phyloP scores from a whole-genome alignment of 129 eudicot genomes.

The Arctium lappa region DNA sequence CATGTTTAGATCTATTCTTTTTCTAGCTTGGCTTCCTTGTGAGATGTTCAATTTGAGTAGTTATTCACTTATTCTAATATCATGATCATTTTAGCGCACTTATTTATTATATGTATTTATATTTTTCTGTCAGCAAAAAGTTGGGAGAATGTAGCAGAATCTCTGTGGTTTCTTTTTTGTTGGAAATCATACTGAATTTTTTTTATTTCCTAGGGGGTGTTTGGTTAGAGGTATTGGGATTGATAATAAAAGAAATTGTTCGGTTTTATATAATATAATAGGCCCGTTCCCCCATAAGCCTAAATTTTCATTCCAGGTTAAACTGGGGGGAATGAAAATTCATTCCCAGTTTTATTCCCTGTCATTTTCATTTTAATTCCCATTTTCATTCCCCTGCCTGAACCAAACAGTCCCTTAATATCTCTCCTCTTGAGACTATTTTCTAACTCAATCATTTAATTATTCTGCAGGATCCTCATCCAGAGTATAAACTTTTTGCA shows the following conservation, averaged over 20 bases:
- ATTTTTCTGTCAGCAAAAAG: neutral
- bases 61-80: neutral
- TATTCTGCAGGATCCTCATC: slow-evolving; percentile 64
- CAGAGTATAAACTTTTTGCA: slow-evolving; percentile 86
- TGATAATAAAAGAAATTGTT: no score
- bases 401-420: neutral
- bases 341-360: no score
- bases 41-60: neutral
- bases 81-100: neutral
- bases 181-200: neutral
- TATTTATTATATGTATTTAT: neutral
- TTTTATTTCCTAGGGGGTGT: neutral
- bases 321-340: no score
- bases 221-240: no score
- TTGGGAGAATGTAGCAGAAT: neutral
- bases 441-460: slow-evolving; percentile 7
- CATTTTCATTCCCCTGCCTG: no score
- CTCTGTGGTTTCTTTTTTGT: neutral
- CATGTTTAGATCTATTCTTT: neutral
- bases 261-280: no score
- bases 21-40: neutral
- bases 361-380: no score
- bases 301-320: no score
- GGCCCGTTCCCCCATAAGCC: no score
- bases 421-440: neutral